These are phyloP conservation scores for Physcomitrellopsis africana DNA, from an alignment of 225 moss, liverwort and hornwort species.

Conservation along the genomic window DNA sequence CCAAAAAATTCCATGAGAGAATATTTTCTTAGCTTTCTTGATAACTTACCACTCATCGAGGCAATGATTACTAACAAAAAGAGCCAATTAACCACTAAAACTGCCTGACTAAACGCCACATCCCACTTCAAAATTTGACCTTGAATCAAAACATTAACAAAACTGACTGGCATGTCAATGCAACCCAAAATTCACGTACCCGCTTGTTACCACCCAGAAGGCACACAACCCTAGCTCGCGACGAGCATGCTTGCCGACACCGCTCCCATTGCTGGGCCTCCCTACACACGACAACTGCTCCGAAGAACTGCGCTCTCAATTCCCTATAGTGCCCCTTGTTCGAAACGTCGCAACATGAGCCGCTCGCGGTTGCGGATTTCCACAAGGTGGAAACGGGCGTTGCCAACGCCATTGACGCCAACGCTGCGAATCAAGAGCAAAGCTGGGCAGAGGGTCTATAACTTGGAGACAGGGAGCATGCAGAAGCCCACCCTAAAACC, in stretches of 20 bases:
- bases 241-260: constrained; percentile 41
- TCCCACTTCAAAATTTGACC: not conserved
- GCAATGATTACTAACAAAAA: not conserved
- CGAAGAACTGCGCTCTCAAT: constrained; percentile 7
- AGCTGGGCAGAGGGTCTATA: too few species aligned
- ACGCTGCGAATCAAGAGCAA: not conserved
- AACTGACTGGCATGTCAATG: not conserved
- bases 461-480: too few species aligned
- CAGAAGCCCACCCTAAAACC: too few species aligned
- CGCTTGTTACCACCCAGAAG: constrained; percentile 49
- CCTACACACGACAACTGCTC: not conserved
- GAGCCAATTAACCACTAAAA: not conserved
- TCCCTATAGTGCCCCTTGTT: constrained; percentile 19
- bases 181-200: constrained; percentile 34
- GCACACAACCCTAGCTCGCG: constrained; percentile 42
- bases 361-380: not conserved
- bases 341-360: constrained; percentile 19
- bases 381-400: constrained; percentile 31
- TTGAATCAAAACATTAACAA: not conserved
- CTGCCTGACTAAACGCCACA: not conserved
- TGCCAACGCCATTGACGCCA: constrained; percentile 44
- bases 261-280: constrained; percentile 40
- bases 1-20: not conserved
- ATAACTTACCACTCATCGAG: not conserved
- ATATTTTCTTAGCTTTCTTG: not conserved